Conservation (phyloP, 495 filamentous ascomycete genomes). For the Clavariopsis aquatica region DNA sequence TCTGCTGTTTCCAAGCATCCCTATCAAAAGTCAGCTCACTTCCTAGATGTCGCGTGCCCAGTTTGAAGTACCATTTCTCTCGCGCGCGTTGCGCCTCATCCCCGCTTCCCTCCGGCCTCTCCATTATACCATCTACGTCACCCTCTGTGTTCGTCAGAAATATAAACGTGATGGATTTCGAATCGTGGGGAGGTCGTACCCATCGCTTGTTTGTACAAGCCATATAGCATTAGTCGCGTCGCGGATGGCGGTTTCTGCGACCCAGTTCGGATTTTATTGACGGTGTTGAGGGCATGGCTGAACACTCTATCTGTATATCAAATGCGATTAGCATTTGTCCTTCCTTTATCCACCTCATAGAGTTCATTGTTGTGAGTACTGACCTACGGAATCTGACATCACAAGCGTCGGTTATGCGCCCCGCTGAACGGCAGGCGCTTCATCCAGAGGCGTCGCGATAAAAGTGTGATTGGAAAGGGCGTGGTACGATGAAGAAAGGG, state of each 20-base stretch:
- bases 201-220: slow-evolving; percentile 98
- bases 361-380: not conserved
- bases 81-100: slow-evolving; percentile 57
- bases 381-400: slow-evolving; percentile 41
- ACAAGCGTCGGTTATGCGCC: slow-evolving; percentile 16
- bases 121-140: slow-evolving; percentile 90
- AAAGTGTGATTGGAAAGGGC: not conserved
- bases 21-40: slow-evolving; percentile 33
- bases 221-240: slow-evolving; percentile 89
- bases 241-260: slow-evolving; percentile 80
- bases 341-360: not conserved
- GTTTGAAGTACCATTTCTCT: slow-evolving; percentile 59
- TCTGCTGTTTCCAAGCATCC: slow-evolving; percentile 92
- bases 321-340: slow-evolving; percentile 1
- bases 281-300: slow-evolving; percentile 96
- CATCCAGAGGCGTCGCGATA: slow-evolving; percentile 32
- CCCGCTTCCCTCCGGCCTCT: slow-evolving; percentile 65
- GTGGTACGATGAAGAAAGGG: slow-evolving; percentile 9
- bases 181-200: slow-evolving; percentile 48
- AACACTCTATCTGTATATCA: slow-evolving; percentile 80
- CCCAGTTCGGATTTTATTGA: slow-evolving; percentile 94
- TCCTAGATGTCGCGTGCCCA: slow-evolving; percentile 20
- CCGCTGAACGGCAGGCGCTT: slow-evolving; percentile 5
- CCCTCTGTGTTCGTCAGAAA: slow-evolving; percentile 60
- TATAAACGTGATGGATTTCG: not conserved